A percentile compares a stretch with the other conserved stretches of the same genome.
Conservation (phyloP, 495 filamentous ascomycete species). For the Pseudotulostoma volvatum region DNA sequence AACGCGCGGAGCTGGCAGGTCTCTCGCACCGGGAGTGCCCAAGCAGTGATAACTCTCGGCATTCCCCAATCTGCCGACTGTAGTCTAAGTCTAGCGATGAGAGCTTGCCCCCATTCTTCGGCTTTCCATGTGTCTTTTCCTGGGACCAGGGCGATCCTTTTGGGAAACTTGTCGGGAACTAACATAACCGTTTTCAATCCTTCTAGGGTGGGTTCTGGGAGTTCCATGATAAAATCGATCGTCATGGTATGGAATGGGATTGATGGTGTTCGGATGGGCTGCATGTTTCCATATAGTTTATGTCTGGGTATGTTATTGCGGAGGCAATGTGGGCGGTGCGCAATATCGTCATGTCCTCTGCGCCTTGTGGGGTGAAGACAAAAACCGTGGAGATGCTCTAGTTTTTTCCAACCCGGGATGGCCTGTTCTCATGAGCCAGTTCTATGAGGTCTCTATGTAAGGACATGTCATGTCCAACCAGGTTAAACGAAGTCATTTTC, state of each 20-base stretch:
- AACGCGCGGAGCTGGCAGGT: too few species aligned
- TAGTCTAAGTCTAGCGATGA: background rate
- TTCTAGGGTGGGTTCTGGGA: too few species aligned
- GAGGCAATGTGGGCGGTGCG: background rate
- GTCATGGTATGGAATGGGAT: constrained; percentile 2
- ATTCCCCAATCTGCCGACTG: background rate
- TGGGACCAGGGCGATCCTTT: background rate
- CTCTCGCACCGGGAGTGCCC: too few species aligned
- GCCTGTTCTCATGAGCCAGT: too few species aligned
- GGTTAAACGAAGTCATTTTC: too few species aligned
- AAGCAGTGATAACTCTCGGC: background rate
- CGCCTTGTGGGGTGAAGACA: too few species aligned
- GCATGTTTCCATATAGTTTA: background rate
- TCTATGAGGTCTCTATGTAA: too few species aligned
- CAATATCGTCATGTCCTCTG: too few species aligned
- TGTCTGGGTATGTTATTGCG: background rate
- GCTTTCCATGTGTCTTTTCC: background rate
- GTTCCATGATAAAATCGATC: background rate
- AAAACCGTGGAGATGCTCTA: too few species aligned
- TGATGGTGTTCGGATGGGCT: background rate
- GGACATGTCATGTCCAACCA: too few species aligned
- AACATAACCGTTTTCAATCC: background rate
- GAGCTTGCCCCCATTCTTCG: background rate
- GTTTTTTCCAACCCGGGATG: too few species aligned
- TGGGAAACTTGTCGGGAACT: background rate